Percentiles rank a stretch among this genome's conserved stretches.
Evolutionary conservation across 805 yeast genomes (phyloP).

Genomic region (Sugiyamaella chiloensis): DNA sequence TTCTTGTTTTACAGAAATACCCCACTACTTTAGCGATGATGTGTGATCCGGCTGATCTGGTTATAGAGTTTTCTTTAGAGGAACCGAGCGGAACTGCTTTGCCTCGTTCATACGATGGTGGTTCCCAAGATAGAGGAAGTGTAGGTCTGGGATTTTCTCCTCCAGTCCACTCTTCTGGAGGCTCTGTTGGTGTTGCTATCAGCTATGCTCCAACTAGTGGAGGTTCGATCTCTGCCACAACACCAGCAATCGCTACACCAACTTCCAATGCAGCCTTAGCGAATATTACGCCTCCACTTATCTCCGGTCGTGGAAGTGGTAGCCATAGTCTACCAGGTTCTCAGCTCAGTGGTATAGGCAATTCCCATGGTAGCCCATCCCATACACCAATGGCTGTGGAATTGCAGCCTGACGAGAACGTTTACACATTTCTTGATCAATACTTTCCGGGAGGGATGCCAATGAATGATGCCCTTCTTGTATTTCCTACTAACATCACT

Average conservation of each 20-base stretch:
- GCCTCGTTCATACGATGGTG: no score
- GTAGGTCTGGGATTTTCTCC: constrained; percentile 1
- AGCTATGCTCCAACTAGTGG: not conserved
- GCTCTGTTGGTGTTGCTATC: not conserved
- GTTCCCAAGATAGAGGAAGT: not conserved
- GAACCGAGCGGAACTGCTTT: no score
- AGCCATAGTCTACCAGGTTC: no score
- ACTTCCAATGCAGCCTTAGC: not conserved
- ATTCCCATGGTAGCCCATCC: constrained; percentile 4
- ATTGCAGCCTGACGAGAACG: constrained; percentile 25
- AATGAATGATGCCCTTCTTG: constrained; percentile 24
- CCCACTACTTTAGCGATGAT: constrained; percentile 61
- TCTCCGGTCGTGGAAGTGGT: no score
- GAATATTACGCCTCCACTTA: no score
- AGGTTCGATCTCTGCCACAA: not conserved
- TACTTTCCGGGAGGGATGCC: constrained; percentile 25
- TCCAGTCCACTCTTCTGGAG: not conserved
- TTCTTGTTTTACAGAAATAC: constrained; percentile 57
- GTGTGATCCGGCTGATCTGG: constrained; percentile 66
- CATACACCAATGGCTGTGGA: constrained; percentile 7
- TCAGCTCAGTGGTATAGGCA: no score
- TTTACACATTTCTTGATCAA: constrained; percentile 18
- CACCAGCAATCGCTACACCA: not conserved
- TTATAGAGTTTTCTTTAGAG: constrained; percentile 22
- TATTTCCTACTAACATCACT: constrained; percentile 5